Conservation (phyloP, 2,329 filamentous ascomycete genomes). For the Aureobasidium sp. region DNA sequence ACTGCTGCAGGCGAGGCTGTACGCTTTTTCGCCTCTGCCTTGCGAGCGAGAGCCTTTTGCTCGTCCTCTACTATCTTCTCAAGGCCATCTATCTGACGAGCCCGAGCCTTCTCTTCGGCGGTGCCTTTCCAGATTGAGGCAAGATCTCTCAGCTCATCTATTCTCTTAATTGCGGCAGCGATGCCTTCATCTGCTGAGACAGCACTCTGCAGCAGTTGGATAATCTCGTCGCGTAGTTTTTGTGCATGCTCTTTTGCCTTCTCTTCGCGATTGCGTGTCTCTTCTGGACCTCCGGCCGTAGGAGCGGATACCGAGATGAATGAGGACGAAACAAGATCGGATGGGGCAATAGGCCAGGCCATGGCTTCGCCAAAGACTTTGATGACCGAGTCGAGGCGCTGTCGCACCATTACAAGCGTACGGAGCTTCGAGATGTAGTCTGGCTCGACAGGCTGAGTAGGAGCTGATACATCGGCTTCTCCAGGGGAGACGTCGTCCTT, state of each 20-base stretch:
- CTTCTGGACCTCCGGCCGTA: slow-evolving; percentile 52
- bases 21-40: slow-evolving; percentile 18
- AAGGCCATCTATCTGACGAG: slow-evolving; percentile 73
- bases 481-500: slow-evolving; percentile 11
- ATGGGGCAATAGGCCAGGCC: slow-evolving; percentile 88
- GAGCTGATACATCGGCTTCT: slow-evolving; percentile 5
- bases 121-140: slow-evolving; percentile 90
- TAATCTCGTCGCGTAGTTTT: slow-evolving; percentile 64
- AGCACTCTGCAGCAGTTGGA: slow-evolving; percentile 52
- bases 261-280: slow-evolving; percentile 67
- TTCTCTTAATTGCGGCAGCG: slow-evolving; percentile 63
- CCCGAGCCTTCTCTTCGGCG: slow-evolving; percentile 80
- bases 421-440: slow-evolving; percentile 69
- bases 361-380: slow-evolving; percentile 90
- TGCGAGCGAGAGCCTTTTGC: slow-evolving; percentile 39
- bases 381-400: slow-evolving; percentile 81
- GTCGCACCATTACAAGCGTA: slow-evolving; percentile 72
- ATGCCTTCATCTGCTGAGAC: slow-evolving; percentile 58
- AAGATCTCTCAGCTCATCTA: slow-evolving; percentile 71
- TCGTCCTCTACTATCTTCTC: slow-evolving; percentile 76
- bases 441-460: slow-evolving; percentile 20
- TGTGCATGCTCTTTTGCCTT: slow-evolving; percentile 77
- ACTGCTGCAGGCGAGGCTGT: slow-evolving; percentile 19
- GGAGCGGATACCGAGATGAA: slow-evolving; percentile 88
- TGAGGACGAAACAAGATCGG: slow-evolving; percentile 76